Conservation (phyloP, 2,329 filamentous ascomycete species). For the Byssothecium circinans region DNA sequence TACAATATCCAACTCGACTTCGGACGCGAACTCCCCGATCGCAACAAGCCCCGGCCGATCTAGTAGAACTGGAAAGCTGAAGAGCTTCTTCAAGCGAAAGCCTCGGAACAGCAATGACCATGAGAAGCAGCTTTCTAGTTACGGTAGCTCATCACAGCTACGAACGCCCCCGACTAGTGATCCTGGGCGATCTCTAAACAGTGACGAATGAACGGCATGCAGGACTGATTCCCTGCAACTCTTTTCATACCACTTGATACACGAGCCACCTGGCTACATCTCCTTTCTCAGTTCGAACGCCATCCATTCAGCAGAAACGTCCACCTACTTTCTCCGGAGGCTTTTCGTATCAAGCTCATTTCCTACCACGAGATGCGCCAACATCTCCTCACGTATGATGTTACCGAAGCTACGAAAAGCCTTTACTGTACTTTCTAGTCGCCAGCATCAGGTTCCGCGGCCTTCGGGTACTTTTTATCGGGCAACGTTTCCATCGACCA, state of each 20-base stretch:
- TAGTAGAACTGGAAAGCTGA: conserved; percentile 37
- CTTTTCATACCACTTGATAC: too few relatives aligned
- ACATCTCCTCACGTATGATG: conserved; percentile 22
- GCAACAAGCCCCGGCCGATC: conserved; percentile 28
- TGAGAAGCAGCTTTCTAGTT: conserved; percentile 39
- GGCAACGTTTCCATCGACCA: conserved; percentile 3
- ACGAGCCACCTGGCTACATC: conserved; percentile 25
- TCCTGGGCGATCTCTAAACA: conserved; percentile 36
- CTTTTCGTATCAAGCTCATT: conserved; percentile 15
- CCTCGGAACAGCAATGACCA: conserved; percentile 30
- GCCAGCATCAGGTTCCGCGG: conserved; percentile 11
- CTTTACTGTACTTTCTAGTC: conserved; percentile 20
- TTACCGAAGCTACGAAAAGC: conserved; percentile 26
- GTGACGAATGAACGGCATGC: conserved; percentile 32
- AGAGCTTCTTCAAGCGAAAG: conserved; percentile 42
- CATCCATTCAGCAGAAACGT: conserved; percentile 13
- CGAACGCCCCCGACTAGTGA: conserved; percentile 40
- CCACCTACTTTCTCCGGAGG: conserved; percentile 13
- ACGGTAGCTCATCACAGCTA: conserved; percentile 39
- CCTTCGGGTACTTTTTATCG: conserved; percentile 23
- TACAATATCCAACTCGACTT: conserved; percentile 25
- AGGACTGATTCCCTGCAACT: conserved; percentile 8
- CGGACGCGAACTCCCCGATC: conserved; percentile 24
- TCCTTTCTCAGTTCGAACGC: conserved; percentile 14
- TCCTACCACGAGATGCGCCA: conserved; percentile 13